A percentile compares a stretch with the other conserved stretches of the same genome.
Evolutionary conservation across 2,329 filamentous ascomycete genomes (phyloP).

Genomic region (Pezicula radicicola): DNA sequence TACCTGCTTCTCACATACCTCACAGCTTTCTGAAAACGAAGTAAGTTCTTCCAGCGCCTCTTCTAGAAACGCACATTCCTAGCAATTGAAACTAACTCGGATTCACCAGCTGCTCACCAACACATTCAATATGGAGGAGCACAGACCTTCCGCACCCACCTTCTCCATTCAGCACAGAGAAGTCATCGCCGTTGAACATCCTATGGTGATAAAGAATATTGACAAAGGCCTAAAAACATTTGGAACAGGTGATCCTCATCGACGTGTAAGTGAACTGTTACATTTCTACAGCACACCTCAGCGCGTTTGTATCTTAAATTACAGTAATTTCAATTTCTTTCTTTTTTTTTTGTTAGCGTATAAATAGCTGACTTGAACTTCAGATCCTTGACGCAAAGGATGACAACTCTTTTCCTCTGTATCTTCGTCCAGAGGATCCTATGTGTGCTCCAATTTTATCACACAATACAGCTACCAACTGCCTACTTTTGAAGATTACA

Average conservation of each 20-base stretch:
- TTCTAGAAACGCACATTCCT: no score
- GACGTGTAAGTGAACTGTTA: constrained; percentile 20
- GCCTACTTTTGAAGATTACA: constrained; percentile 81
- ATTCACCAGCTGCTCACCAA: not conserved
- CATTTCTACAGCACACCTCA: no score
- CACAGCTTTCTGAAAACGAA: no score
- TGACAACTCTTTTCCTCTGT: constrained; percentile 59
- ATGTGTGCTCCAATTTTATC: constrained; percentile 77
- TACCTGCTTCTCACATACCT: no score
- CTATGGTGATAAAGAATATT: constrained; percentile 61
- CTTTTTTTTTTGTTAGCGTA: not conserved
- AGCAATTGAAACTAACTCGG: not conserved
- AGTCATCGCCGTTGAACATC: constrained; percentile 64
- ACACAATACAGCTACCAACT: constrained; percentile 71
- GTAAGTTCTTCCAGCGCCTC: no score
- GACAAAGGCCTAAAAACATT: constrained; percentile 62
- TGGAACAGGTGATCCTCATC: constrained; percentile 33
- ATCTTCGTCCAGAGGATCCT: constrained; percentile 75
- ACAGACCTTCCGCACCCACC: constrained; percentile 32
- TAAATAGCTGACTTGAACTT: not conserved
- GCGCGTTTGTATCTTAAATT: no score
- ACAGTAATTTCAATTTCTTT: no score
- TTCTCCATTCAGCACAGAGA: constrained; percentile 48
- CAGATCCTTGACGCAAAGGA: constrained; percentile 43
- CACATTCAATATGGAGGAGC: not conserved